phyloP scores from a whole-genome alignment of 306 rosid genomes.

The Biancaea sappan region DNA sequence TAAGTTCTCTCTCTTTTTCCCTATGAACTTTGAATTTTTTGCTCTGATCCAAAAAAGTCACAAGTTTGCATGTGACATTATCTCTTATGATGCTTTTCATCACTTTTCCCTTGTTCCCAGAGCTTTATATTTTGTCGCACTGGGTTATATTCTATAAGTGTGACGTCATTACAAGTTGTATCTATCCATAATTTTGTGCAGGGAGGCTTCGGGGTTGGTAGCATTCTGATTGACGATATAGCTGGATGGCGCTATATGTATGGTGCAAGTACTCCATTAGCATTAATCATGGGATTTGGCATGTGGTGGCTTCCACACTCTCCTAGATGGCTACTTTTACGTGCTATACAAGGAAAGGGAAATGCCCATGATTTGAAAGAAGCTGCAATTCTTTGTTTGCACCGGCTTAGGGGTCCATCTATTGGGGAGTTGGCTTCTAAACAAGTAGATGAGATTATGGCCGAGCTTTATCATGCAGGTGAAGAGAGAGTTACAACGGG shows the following conservation, averaged over 20 bases:
- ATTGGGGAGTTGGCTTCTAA: constrained; percentile 60
- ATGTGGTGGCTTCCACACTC: constrained; percentile 94
- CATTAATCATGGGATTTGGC: constrained; percentile 83
- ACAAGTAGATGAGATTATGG: constrained; percentile 77
- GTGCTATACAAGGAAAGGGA: constrained; percentile 78
- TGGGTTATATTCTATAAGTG: constrained; percentile 22
- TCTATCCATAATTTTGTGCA: constrained; percentile 41
- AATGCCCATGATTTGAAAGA: constrained; percentile 51
- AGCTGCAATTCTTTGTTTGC: constrained; percentile 56
- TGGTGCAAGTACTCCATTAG: constrained; percentile 66
- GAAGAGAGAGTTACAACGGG: constrained; percentile 63
- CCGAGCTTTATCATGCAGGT: constrained; percentile 70
- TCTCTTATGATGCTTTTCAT: background rate
- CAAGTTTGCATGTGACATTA: background rate
- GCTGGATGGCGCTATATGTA: constrained; percentile 95
- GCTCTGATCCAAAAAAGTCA: constrained; percentile 17
- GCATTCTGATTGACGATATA: constrained; percentile 65
- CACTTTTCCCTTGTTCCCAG: background rate
- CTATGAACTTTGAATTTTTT: constrained; percentile 16
- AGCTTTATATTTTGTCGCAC: background rate
- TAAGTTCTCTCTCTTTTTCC: constrained; percentile 59
- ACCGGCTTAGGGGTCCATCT: constrained; percentile 64
- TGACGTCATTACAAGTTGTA: constrained; percentile 21
- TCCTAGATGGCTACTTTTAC: constrained; percentile 88
- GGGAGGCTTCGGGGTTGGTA: constrained; percentile 87